These are phyloP conservation scores for Amaranthus palmeri DNA, from an alignment of 148 eudicot species.

Conservation along the genomic window DNA sequence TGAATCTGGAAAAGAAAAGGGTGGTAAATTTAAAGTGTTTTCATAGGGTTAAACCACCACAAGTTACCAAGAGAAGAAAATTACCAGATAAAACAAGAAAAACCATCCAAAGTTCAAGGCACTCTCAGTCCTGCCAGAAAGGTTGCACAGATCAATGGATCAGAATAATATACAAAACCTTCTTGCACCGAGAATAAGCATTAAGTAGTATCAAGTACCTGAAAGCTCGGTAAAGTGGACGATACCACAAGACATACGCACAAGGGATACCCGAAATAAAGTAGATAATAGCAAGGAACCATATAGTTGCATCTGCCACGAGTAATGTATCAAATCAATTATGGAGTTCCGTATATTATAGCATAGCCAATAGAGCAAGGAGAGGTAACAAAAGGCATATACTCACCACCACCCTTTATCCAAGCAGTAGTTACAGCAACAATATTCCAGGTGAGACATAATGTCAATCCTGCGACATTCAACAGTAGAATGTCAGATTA, in stretches of 20 bases:
- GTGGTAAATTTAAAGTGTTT: not conserved
- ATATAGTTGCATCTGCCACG: slow-evolving; percentile 54
- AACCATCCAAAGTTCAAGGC: slow-evolving; percentile 83
- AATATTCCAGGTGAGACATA: slow-evolving; percentile 76
- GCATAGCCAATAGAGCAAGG: not conserved
- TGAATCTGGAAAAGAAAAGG: slow-evolving; percentile 39
- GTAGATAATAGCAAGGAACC: slow-evolving; percentile 88
- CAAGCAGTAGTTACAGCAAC: slow-evolving; percentile 76
- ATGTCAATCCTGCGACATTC: slow-evolving; percentile 45
- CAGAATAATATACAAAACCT: not conserved
- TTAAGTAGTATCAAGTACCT: slow-evolving; percentile 41
- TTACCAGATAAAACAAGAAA: slow-evolving; percentile 78
- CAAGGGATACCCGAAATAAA: slow-evolving; percentile 84
- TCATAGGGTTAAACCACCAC: not conserved
- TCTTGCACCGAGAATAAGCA: not conserved
- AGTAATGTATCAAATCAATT: not conserved
- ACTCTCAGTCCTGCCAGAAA: slow-evolving; percentile 59
- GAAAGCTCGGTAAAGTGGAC: slow-evolving; percentile 83
- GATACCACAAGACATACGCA: slow-evolving; percentile 85
- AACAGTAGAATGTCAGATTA: no score
- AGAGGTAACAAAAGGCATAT: not conserved
- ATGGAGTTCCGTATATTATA: not conserved
- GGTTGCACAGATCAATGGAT: slow-evolving; percentile 4
- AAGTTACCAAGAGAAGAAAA: not conserved
- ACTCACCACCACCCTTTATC: slow-evolving; percentile 64